Conservation (phyloP, 164 flowering plant species). For the Chimonanthus salicifolius region DNA sequence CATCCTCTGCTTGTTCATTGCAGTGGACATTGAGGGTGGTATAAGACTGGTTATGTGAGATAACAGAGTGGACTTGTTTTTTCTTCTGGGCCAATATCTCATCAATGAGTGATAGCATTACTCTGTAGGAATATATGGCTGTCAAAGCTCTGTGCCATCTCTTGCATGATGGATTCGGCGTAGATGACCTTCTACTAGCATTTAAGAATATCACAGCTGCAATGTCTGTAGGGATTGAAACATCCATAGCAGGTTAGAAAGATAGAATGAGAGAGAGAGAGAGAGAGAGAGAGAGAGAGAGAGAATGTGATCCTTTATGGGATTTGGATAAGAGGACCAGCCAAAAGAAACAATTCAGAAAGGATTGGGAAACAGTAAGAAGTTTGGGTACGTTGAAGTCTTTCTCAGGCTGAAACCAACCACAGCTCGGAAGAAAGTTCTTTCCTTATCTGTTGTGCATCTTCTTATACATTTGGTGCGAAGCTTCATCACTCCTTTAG, state of each 20-base stretch:
- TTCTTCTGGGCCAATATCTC: conserved; percentile 13
- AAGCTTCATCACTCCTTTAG: no score
- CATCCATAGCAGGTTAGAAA: background rate
- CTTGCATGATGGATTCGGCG: background rate
- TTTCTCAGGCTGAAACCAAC: no score
- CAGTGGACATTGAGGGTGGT: conserved; percentile 6
- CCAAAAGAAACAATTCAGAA: no score
- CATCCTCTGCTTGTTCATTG: background rate
- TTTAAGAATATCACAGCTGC: background rate
- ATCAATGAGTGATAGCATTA: conserved; percentile 26
- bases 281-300: no score
- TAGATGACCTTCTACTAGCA: background rate
- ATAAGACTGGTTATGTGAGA: conserved; percentile 9
- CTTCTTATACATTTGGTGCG: no score
- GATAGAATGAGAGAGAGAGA: background rate
- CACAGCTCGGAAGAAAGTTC: no score
- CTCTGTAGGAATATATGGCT: background rate
- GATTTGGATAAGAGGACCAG: no score
- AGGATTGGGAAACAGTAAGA: no score
- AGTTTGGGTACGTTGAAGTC: no score
- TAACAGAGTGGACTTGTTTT: background rate
- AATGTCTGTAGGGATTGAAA: background rate
- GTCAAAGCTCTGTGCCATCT: background rate
- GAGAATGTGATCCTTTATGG: no score
- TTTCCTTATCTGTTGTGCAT: no score